Conservation (phyloP, 2,329 filamentous ascomycete genomes). For the Fusarium sulawesiense region DNA sequence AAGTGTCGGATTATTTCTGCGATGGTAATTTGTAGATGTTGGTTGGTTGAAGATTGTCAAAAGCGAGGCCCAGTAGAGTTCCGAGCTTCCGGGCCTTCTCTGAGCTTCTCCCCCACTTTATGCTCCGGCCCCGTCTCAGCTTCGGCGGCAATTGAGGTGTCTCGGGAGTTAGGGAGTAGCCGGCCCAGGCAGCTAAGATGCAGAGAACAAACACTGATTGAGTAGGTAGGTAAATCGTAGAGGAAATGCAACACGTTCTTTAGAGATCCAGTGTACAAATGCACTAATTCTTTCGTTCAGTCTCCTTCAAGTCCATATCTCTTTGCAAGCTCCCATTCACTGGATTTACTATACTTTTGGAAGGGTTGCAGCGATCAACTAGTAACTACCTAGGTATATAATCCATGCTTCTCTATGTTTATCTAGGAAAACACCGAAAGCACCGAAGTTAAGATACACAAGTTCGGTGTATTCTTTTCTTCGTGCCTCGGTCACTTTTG, state of each 20-base stretch:
- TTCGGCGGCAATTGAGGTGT: conserved; percentile 31
- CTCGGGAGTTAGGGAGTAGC: conserved; percentile 6
- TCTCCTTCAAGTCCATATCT: background rate
- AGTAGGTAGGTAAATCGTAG: background rate
- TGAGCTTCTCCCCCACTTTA: conserved; percentile 34
- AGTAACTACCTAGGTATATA: background rate
- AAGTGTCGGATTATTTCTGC: background rate
- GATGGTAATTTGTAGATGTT: conserved; percentile 7
- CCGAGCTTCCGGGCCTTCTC: conserved; percentile 34
- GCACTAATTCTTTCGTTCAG: background rate
- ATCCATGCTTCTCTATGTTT: background rate
- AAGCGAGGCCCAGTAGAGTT: background rate
- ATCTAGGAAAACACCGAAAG: background rate
- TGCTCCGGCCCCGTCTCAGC: conserved; percentile 19
- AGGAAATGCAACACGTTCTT: background rate
- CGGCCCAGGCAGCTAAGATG: background rate
- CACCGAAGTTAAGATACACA: background rate
- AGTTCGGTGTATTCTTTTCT: background rate
- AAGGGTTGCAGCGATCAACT: background rate
- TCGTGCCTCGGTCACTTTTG: background rate
- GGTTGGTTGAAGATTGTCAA: background rate
- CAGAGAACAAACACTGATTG: background rate
- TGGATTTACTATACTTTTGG: background rate
- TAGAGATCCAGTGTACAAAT: background rate
- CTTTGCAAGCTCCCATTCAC: background rate